Base-by-base conservation (phyloP, 2,329 filamentous ascomycete genomes). In the Cadophora sp. region DNA sequence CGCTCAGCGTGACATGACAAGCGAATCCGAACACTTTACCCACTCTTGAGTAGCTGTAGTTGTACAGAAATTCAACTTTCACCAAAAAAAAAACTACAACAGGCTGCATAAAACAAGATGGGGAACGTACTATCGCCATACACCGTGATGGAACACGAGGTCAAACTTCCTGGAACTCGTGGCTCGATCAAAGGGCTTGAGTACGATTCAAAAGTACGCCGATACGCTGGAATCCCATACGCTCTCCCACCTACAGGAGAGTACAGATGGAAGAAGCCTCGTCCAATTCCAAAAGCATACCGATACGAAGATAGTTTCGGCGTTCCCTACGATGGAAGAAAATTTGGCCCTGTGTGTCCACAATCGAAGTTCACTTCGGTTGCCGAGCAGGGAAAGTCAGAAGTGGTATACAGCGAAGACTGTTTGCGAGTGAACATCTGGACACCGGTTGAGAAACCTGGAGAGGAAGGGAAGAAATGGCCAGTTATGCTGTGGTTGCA, bases 371-470 rank as follows among this genome's bases (percentile, higher is more conserved):
- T 66, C 50, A 59, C 45, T 9, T 61, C 66, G 27, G 36, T 66
- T 16, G 81, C 76, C 36, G 67, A 68, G 41, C 62, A 72, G 4
- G 58, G 76, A 4, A 50, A 45, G 0, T 39, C 64, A 2, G 70
- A 72, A 4, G 72, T 76, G 13, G 73, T 74, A 1, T 80, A 79
- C 65, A 77, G 77, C 18, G 83, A 85, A 66, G 83, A 85, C 71
- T 85, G 83, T 58, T 74, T 85, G 48, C 80, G 80, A 45, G 75
- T 82, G 55, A 85, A 85, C 64, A 79, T 85, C 66, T 85, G 81
- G 81, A 80, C 79, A 0, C 83, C 83, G 0, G 77, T 79, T 4
- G 48, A 58, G 27, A 22, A 41, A n/a, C 6, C 41, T 6, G 59
- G 14, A 8, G 64, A 66, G 13, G 36, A 48, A 16, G 50, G 33